These are phyloP conservation scores for Pogostemon cablin DNA, from an alignment of 257 asterid species.

Conservation along the genomic window DNA sequence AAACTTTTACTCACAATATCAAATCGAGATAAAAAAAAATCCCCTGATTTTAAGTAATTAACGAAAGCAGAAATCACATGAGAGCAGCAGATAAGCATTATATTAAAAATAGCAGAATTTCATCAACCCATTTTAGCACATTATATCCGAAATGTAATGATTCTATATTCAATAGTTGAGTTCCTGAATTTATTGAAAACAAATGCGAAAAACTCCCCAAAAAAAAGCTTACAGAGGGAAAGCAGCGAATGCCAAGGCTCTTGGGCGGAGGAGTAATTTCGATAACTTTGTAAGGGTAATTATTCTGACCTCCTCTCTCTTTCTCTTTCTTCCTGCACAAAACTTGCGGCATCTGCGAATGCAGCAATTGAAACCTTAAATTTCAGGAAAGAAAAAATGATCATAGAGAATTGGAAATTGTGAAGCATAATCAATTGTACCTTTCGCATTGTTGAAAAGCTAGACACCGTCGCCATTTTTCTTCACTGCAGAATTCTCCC, in stretches of 20 bases:
- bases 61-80: not conserved
- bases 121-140: not conserved
- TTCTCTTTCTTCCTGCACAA: constrained; percentile 75
- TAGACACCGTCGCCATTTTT: constrained; percentile 55
- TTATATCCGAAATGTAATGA: not conserved
- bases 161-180: too few relatives aligned
- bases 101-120: not conserved
- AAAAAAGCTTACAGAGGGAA: constrained; percentile 58
- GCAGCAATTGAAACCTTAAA: not conserved
- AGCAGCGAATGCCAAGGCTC: constrained; percentile 87
- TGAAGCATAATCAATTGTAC: constrained; percentile 30
- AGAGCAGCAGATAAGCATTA: not conserved
- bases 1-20: not conserved
- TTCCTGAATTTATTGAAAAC: too few relatives aligned
- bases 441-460: constrained; percentile 52
- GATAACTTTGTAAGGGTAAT: constrained; percentile 75
- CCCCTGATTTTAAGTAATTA: not conserved
- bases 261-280: constrained; percentile 93
- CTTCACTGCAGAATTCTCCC: constrained; percentile 21
- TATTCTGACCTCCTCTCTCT: constrained; percentile 63
- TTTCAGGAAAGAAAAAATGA: not conserved
- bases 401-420: not conserved
- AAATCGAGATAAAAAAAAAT: not conserved
- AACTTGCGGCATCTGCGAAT: constrained; percentile 55
- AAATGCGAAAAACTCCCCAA: not conserved